These are phyloP conservation scores for Golubevia sp. DNA, from an alignment of 1,284 basidiomycete genomes.

Conservation along the genomic window DNA sequence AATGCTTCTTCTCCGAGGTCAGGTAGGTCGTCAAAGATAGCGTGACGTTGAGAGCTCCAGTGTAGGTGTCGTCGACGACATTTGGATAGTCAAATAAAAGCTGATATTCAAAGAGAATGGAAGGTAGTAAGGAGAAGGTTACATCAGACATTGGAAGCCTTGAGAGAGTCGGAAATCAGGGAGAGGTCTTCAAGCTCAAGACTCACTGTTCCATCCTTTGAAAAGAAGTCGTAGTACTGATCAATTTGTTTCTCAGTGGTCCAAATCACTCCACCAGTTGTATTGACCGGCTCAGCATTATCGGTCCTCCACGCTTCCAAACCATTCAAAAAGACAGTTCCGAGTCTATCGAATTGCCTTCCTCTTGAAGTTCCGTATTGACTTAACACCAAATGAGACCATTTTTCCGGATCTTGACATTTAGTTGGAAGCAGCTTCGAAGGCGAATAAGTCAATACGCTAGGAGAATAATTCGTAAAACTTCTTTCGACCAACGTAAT, in stretches of 20 bases:
- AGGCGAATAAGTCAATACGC: conserved; percentile 15
- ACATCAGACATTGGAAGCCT: neutral
- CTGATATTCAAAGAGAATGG: conserved; percentile 1
- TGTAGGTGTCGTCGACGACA: conserved; percentile 35
- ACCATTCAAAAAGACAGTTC: conserved; percentile 23
- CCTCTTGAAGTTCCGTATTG: conserved; percentile 20
- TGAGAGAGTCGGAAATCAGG: neutral
- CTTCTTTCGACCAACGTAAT: conserved; percentile 20
- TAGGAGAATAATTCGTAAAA: conserved; percentile 28
- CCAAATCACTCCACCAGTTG: conserved; percentile 22
- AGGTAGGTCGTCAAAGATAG: conserved; percentile 8
- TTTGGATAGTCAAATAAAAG: conserved; percentile 40
- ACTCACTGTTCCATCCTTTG: conserved; percentile 4
- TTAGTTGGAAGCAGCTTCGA: conserved; percentile 2
- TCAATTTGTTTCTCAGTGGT: conserved; percentile 25
- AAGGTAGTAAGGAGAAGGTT: neutral
- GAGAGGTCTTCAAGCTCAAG: neutral
- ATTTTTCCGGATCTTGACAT: conserved; percentile 19
- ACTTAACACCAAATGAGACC: conserved; percentile 26
- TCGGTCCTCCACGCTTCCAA: conserved; percentile 38
- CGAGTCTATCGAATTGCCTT: conserved; percentile 38
- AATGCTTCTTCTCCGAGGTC: too few species aligned
- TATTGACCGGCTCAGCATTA: conserved; percentile 35
- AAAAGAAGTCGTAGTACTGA: conserved; percentile 27
- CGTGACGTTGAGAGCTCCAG: conserved; percentile 22